These are phyloP conservation scores for Rhizomucor miehei DNA, from an alignment of 371 early-diverging fungal genomes.

Conservation along the genomic window DNA sequence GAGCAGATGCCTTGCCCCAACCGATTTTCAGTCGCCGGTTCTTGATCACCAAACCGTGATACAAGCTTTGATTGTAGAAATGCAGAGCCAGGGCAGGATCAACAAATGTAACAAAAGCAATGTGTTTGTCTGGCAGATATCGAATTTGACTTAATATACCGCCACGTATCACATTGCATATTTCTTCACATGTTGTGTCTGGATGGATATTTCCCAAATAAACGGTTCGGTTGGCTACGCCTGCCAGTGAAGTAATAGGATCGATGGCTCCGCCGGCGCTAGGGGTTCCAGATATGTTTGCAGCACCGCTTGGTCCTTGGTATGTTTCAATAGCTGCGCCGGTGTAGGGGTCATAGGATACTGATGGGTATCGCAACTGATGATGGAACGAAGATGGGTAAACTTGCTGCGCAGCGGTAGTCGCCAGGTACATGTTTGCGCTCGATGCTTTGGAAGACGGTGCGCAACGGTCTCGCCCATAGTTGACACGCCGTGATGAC, in stretches of 20 bases:
- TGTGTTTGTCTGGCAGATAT: conserved; percentile 72
- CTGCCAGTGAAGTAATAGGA: conserved; percentile 13
- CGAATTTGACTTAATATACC: conserved; percentile 76
- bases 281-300: conserved; percentile 7
- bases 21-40: conserved; percentile 71
- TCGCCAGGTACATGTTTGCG: background rate
- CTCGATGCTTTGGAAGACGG: conserved; percentile 8
- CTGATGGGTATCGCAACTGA: conserved; percentile 19
- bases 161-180: conserved; percentile 84
- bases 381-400: conserved; percentile 5
- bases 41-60: conserved; percentile 63
- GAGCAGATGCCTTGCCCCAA: conserved; percentile 72
- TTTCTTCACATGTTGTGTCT: conserved; percentile 72
- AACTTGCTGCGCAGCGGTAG: background rate
- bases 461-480: conserved; percentile 83
- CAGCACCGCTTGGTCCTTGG: conserved; percentile 3
- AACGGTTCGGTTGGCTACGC: conserved; percentile 63
- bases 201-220: conserved; percentile 77
- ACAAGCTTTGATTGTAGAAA: conserved; percentile 54
- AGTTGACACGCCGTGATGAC: conserved; percentile 57
- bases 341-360: conserved; percentile 26
- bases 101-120: conserved; percentile 82
- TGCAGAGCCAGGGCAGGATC: conserved; percentile 63
- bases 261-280: conserved; percentile 14
- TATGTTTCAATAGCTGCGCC: conserved; percentile 27